Percentiles rank a stretch among this genome's conserved stretches.
These are phyloP conservation scores for Oryza meridionalis DNA, from an alignment of 176 grass and related monocot species.

Conservation along the genomic window DNA sequence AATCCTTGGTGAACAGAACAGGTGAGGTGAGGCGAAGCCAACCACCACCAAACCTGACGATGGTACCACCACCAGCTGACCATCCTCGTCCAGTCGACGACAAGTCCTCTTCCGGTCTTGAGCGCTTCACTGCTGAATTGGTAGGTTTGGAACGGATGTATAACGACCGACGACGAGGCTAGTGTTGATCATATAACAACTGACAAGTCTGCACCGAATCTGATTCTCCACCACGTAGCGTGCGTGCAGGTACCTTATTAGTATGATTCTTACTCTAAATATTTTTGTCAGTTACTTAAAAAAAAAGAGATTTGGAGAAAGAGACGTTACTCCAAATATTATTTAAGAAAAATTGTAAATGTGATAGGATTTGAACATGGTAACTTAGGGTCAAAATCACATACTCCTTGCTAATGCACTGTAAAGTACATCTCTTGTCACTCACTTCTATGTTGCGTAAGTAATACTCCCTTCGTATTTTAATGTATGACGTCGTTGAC, in stretches of 20 bases:
- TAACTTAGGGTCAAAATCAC: too few relatives aligned
- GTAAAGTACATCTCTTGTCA: too few relatives aligned
- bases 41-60: background rate
- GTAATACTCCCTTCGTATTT: too few relatives aligned
- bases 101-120: background rate
- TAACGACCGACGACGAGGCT: background rate
- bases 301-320: too few relatives aligned
- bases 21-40: background rate
- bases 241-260: background rate
- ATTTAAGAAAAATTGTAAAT: too few relatives aligned
- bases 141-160: background rate
- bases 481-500: too few relatives aligned
- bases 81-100: background rate
- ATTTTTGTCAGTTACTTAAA: too few relatives aligned
- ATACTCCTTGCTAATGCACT: too few relatives aligned
- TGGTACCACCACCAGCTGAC: background rate
- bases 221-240: too few relatives aligned
- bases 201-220: background rate
- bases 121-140: background rate
- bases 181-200: background rate
- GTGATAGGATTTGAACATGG: too few relatives aligned
- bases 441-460: too few relatives aligned
- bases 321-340: too few relatives aligned
- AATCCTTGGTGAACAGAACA: background rate
- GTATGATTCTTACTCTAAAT: background rate